phyloP scores from a whole-genome alignment of 2,329 filamentous ascomycete species.

The Neofusicoccum sp. region DNA sequence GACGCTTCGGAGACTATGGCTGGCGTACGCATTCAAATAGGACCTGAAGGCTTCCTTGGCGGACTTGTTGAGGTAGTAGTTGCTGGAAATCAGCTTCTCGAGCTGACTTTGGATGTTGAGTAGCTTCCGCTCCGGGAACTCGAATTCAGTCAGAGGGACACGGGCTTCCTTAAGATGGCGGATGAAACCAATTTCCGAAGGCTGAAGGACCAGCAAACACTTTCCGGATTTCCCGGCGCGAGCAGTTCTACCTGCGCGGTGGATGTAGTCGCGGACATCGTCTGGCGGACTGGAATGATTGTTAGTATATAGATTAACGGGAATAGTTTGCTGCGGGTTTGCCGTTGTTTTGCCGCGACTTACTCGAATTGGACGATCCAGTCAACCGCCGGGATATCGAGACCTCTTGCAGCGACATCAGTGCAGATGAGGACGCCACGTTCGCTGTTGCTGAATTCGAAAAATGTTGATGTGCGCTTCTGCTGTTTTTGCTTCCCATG shows the following conservation, averaged over 20 bases:
- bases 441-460: slow-evolving; percentile 86
- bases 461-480: slow-evolving; percentile 98
- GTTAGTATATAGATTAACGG: no score
- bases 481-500: slow-evolving; percentile 97
- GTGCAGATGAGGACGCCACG: slow-evolving; percentile 91
- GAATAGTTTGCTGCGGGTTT: no score
- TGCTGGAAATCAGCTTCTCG: slow-evolving; percentile 89
- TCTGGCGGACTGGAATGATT: no score
- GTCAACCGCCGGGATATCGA: slow-evolving; percentile 94
- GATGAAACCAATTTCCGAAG: slow-evolving; percentile 87
- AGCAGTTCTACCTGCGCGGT: slow-evolving; percentile 92
- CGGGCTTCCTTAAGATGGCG: slow-evolving; percentile 86
- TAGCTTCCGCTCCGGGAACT: slow-evolving; percentile 90
- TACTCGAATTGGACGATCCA: slow-evolving; percentile 98
- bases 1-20: slow-evolving; percentile 76
- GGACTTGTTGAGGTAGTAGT: slow-evolving; percentile 90
- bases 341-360: no score
- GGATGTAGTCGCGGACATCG: slow-evolving; percentile 75
- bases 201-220: slow-evolving; percentile 89
- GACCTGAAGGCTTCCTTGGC: slow-evolving; percentile 47
- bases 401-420: slow-evolving; percentile 88
- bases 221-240: slow-evolving; percentile 59
- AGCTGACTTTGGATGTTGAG: slow-evolving; percentile 72
- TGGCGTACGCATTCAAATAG: slow-evolving; percentile 93
- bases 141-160: slow-evolving; percentile 93